Base-by-base conservation (phyloP, 164 flowering plant species). In the Nymphaea thermarum region DNA sequence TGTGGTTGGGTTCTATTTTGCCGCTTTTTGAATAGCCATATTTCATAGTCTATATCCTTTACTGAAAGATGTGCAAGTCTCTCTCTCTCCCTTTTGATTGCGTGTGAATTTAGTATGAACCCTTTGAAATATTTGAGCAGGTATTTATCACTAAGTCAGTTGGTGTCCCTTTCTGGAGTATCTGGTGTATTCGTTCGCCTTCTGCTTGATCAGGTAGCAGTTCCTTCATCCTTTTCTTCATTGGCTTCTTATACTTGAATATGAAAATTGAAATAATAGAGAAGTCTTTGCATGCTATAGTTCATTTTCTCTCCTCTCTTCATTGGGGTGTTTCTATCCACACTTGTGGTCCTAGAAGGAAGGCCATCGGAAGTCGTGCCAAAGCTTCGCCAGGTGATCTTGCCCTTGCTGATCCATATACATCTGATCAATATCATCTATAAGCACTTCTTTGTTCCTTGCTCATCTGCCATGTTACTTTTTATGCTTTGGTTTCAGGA, bases 251-350 rank as follows among this genome's bases (percentile, higher is more conserved):
- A 16, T 61, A 15, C 41, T 16, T 15, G 63, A 16, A 15, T 61
- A 5, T 61, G 63, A 16, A 25, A 1, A 25, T 61, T 16, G 64
- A 62, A 17, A 17, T 6, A 62, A 41, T 17, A 10, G 10, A 17
- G 12, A 8, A 8, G 11, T 10, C 3, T 62, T 7, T 62, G 42
- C 43, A 11, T 44, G 65, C 25, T 61, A 42, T 89, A 93, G 98
- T 90, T 90, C 70, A 45, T 90, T 47, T 93, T 93, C 71, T 76
- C 96, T 70, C 98, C 98, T 4, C 71, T 73, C 51, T 93, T 93
- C 71, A 81, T 90, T 74, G 98, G 92, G 63, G 81, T 86, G 67
- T 88, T 93, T 82, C 71, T 93, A 67, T 74, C 90, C 64, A 66
- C 86, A 51, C 72, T 90, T 62, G 71, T 93, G 65, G 85, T 92